phyloP scores from a whole-genome alignment of 1,284 basidiomycete genomes.

The Trichosporon sp. region DNA sequence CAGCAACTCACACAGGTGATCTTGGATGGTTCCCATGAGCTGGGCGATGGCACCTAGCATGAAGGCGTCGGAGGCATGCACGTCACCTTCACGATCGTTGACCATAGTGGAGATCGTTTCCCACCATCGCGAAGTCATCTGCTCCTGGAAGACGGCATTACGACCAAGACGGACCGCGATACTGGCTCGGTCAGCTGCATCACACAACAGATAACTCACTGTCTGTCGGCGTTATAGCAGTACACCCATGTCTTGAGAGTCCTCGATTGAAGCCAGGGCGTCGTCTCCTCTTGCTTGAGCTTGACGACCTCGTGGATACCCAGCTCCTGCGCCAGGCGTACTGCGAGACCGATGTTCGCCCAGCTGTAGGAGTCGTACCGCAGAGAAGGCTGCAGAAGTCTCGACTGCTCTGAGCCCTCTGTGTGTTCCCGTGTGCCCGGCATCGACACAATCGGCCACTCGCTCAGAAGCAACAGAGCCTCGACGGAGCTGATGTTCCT shows the following conservation, averaged over 20 bases:
- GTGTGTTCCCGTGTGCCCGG: not conserved
- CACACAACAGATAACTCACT: not conserved
- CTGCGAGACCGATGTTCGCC: conserved; percentile 14
- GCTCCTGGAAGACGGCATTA: conserved; percentile 16
- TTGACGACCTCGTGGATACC: conserved; percentile 16
- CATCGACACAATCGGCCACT: conserved; percentile 18
- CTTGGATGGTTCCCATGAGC: conserved; percentile 16
- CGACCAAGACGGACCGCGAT: conserved; percentile 17
- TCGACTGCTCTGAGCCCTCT: conserved; percentile 6
- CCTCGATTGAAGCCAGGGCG: not conserved
- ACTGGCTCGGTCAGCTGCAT: not conserved
- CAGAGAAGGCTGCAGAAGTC: conserved; percentile 10
- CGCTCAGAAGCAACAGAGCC: conserved; percentile 16
- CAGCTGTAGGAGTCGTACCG: conserved; percentile 17
- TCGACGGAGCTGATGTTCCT: conserved; percentile 13
- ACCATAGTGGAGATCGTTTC: conserved; percentile 11
- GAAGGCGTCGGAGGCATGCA: conserved; percentile 11
- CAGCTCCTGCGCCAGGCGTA: conserved; percentile 18
- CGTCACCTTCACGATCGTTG: not conserved
- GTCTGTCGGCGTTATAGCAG: conserved; percentile 17
- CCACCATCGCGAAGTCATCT: conserved; percentile 22
- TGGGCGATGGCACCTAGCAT: conserved; percentile 8
- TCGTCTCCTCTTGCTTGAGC: not conserved
- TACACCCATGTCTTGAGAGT: conserved; percentile 8
- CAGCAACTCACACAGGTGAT: conserved; percentile 7